phyloP scores from a whole-genome alignment of 2,329 filamentous ascomycete genomes.

The Zasmidium citrigriseum region DNA sequence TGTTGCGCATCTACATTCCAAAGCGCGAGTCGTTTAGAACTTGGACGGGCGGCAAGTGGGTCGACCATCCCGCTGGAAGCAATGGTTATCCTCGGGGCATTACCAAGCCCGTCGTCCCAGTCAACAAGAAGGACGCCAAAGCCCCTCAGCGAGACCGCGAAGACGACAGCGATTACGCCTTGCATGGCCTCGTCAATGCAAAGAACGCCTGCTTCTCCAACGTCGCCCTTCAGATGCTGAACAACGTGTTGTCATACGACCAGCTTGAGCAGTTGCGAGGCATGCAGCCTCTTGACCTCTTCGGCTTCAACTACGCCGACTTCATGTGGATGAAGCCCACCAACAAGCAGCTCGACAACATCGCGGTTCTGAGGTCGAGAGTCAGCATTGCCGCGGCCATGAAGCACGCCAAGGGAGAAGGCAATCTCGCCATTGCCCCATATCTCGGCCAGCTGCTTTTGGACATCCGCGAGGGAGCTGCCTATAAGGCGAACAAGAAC shows the following conservation, averaged over 20 bases:
- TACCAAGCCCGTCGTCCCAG: neutral
- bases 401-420: neutral
- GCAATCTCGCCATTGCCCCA: slow-evolving; percentile 10
- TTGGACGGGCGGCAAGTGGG: too few relatives aligned
- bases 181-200: slow-evolving; percentile 15
- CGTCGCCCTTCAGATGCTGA: slow-evolving; percentile 19
- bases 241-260: slow-evolving; percentile 10
- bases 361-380: neutral
- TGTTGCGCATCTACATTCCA: too few relatives aligned
- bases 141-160: neutral
- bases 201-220: slow-evolving; percentile 22
- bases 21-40: too few relatives aligned
- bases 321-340: neutral
- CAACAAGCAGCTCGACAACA: neutral
- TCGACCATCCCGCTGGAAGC: too few relatives aligned
- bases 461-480: slow-evolving; percentile 8
- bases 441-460: slow-evolving; percentile 19
- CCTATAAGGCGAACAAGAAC: neutral
- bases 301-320: neutral
- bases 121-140: too few relatives aligned
- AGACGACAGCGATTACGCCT: neutral
- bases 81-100: too few relatives aligned
- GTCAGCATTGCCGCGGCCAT: slow-evolving; percentile 1
- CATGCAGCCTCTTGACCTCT: neutral
- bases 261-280: slow-evolving; percentile 2